These are phyloP conservation scores for Rosa lucieae DNA, from an alignment of 306 rosid genomes.

Conservation along the genomic window DNA sequence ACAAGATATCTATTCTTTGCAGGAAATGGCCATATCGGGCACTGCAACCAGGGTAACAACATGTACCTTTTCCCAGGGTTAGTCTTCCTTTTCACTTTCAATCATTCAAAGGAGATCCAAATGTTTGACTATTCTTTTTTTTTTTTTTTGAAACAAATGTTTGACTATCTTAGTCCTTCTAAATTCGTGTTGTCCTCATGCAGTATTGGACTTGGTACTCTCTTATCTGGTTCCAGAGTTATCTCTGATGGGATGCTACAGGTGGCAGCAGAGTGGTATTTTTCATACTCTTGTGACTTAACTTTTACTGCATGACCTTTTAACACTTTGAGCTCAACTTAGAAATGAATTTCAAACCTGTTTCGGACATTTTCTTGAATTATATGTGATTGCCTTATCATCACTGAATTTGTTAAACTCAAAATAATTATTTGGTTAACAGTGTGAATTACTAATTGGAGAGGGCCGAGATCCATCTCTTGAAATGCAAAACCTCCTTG, in stretches of 20 bases:
- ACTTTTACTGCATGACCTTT: constrained; percentile 12
- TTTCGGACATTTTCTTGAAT: background rate
- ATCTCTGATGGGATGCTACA: constrained; percentile 97
- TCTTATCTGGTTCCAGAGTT: constrained; percentile 79
- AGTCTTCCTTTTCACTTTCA: constrained; percentile 23
- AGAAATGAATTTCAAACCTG: background rate
- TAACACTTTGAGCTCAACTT: background rate
- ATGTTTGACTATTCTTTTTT: background rate
- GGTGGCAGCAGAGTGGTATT: constrained; percentile 97
- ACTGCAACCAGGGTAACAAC: constrained; percentile 99
- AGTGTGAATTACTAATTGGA: background rate
- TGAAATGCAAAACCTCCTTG: background rate
- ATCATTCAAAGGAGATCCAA: background rate
- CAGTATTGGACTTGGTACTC: constrained; percentile 98
- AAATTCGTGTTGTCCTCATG: constrained; percentile 19
- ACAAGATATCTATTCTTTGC: constrained; percentile 18
- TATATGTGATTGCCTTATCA: background rate
- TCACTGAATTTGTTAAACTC: background rate
- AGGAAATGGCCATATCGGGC: constrained; percentile 86
- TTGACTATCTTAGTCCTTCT: background rate
- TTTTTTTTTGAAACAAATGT: background rate
- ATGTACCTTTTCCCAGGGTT: constrained; percentile 99
- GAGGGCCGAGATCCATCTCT: background rate
- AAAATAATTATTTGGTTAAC: background rate
- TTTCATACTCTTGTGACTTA: constrained; percentile 15